Conservation (phyloP, 768 basidiomycete genomes). For the Mycena kentingensis region DNA sequence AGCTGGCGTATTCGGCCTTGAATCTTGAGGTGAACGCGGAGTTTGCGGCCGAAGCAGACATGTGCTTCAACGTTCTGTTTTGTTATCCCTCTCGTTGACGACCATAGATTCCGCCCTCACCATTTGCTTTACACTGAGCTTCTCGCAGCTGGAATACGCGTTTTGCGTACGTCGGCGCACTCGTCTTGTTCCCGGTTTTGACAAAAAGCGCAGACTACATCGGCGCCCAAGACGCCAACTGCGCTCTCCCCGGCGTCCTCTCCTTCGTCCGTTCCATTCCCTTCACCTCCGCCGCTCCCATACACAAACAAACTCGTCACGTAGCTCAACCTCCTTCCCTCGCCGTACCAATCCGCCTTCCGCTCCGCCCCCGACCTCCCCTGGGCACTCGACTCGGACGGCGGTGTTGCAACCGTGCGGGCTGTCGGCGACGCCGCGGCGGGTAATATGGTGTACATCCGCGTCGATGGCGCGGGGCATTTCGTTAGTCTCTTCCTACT, state of each 20-base stretch:
- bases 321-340: background rate
- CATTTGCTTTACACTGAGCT: constrained; percentile 25
- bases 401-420: constrained; percentile 27
- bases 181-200: background rate
- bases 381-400: background rate
- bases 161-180: constrained; percentile 23
- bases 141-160: constrained; percentile 25
- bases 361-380: background rate
- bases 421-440: constrained; percentile 29
- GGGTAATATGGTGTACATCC: constrained; percentile 34
- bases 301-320: background rate
- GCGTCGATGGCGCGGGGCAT: constrained; percentile 35
- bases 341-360: background rate
- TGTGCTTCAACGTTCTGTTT: background rate
- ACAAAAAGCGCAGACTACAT: constrained; percentile 22
- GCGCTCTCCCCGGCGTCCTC: constrained; percentile 27
- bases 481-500: constrained; percentile 27
- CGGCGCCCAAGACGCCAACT: constrained; percentile 28
- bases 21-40: background rate
- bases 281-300: background rate
- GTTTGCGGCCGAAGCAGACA: constrained; percentile 8
- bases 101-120: constrained; percentile 19
- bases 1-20: background rate
- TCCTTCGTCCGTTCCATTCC: constrained; percentile 25
- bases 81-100: background rate